These are phyloP conservation scores for Glaciozyma martinii DNA, from an alignment of 768 basidiomycete species.

Conservation along the genomic window DNA sequence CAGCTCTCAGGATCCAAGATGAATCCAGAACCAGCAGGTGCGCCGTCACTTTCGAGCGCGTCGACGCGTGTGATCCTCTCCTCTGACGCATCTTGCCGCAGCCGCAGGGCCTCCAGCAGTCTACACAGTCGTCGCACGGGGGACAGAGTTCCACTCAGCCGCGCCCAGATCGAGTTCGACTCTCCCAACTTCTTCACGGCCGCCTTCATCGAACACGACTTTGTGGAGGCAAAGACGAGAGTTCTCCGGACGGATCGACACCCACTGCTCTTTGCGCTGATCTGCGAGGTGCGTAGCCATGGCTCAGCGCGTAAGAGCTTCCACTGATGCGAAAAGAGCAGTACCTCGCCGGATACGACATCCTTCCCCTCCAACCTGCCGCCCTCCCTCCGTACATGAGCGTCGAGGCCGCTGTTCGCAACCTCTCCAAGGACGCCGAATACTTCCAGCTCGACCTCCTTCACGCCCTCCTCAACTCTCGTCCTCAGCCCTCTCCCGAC, in stretches of 20 bases:
- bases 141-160: slow-evolving; percentile 7
- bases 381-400: neutral
- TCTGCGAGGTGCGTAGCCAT: neutral
- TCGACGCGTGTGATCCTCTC: too few species aligned
- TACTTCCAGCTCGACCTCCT: slow-evolving; percentile 11
- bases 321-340: neutral
- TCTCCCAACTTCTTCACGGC: slow-evolving; percentile 29
- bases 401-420: neutral
- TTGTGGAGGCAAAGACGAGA: slow-evolving; percentile 8
- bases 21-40: too few species aligned
- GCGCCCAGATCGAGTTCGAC: slow-evolving; percentile 23
- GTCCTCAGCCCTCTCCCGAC: neutral
- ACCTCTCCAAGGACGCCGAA: slow-evolving; percentile 5
- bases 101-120: neutral
- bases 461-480: neutral
- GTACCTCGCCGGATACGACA: slow-evolving; percentile 24
- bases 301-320: too few species aligned
- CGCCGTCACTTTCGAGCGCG: too few species aligned
- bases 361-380: slow-evolving; percentile 12
- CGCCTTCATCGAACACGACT: slow-evolving; percentile 12
- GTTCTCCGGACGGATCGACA: slow-evolving; percentile 8
- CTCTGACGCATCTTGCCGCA: too few species aligned
- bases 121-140: slow-evolving; percentile 17
- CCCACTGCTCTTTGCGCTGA: slow-evolving; percentile 21
- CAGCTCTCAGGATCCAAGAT: too few species aligned